Base-by-base conservation (phyloP, 2,329 filamentous ascomycete species). In the Cytospora piceicola region DNA sequence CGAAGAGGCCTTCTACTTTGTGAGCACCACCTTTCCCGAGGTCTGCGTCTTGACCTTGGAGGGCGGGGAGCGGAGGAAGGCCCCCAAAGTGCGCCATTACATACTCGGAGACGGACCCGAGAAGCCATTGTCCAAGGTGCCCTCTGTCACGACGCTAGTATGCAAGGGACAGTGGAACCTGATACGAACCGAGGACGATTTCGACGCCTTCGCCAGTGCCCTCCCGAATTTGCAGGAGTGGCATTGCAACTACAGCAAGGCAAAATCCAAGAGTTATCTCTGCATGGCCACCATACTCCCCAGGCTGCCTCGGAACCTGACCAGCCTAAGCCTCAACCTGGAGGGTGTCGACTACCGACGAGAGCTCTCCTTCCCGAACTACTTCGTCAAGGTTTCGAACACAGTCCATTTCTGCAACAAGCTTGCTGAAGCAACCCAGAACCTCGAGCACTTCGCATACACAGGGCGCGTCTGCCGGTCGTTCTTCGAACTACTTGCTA, bases 111-210 rank as follows among this genome's bases (percentile, higher is more conserved):
- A 61, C 17, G 66, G 58, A 0, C 58, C 65, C 22, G 64, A 58
- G 53, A 68, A 58, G 49, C 57, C 63, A 49, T 76, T 76, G 64
- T 72, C 74, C 22, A 71, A 68, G 24, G 78, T 90, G 3, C 75
- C 79, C 3, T 84, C 85, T 3, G 83, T 93, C 36, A 83, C 83
- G 61, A 91, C 89, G 0, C 81, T 93, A 24, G 85, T 92, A 53
- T 89, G 90, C 75, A 88, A 90, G 71, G 90, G 90, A 8, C 89
- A 92, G 70, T 93, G 90, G 90, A 93, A 93, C 72, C 81, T 93
- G 32, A 89, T 92, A 75, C 82, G 90, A 56, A 80, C 83, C 20
- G 78, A 85, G 53, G 77, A 80, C 22, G 89, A 93, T 74, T 92
- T 90, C 76, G 77, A 81, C 64, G 82, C 81, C 60, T 82, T 93